Percentiles rank a stretch among this genome's conserved stretches.
phyloP scores from a whole-genome alignment of 2,329 filamentous ascomycete species.

The Penicillium sp. region DNA sequence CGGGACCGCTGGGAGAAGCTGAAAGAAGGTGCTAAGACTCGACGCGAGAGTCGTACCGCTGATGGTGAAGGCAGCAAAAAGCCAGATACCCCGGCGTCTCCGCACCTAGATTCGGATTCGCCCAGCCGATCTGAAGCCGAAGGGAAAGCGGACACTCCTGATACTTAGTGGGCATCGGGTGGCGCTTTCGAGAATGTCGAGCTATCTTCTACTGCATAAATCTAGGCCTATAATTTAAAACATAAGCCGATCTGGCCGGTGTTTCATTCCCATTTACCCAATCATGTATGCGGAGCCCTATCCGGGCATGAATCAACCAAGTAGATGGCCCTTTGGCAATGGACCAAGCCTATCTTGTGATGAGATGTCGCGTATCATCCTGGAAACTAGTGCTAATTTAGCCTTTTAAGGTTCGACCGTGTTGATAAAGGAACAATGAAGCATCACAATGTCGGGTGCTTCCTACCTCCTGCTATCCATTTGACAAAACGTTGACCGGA shows the following conservation, averaged over 20 bases:
- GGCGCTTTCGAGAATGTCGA: neutral
- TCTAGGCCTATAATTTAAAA: neutral
- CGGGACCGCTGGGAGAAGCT: slow-evolving; percentile 70
- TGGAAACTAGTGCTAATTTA: no score
- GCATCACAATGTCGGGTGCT: no score
- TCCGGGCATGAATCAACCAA: no score
- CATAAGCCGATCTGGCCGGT: neutral
- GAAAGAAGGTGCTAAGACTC: slow-evolving; percentile 63
- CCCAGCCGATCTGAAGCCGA: slow-evolving; percentile 4
- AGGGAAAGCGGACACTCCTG: neutral
- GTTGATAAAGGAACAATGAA: no score
- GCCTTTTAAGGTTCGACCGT: no score
- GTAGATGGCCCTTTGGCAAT: no score
- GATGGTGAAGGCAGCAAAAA: slow-evolving; percentile 17
- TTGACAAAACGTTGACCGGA: no score
- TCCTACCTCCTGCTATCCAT: no score
- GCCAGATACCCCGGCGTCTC: slow-evolving; percentile 13
- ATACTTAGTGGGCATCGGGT: neutral
- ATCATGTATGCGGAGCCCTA: no score
- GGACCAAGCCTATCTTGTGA: no score
- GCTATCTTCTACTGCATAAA: neutral
- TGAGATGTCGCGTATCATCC: no score
- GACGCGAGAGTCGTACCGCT: slow-evolving; percentile 30
- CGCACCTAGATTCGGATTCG: slow-evolving; percentile 10
- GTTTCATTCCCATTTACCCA: no score